phyloP scores from a whole-genome alignment of 805 yeast genomes.

The Saccharomycodes ludwigii region DNA sequence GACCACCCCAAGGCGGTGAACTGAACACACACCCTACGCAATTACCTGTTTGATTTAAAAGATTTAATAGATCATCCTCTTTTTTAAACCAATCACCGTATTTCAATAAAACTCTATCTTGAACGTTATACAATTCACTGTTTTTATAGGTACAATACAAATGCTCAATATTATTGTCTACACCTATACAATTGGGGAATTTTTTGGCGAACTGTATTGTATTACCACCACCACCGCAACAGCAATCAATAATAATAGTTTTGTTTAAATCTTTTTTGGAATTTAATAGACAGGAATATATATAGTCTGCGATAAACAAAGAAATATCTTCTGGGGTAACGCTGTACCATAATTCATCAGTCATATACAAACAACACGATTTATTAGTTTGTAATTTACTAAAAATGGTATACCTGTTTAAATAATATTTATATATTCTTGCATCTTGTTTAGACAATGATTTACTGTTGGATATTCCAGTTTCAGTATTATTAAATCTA shows the following conservation, averaged over 20 bases:
- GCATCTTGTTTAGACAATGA: too few relatives aligned
- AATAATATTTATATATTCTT: too few relatives aligned
- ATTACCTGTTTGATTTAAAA: constrained; percentile 29
- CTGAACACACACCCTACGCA: constrained; percentile 49
- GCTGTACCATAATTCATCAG: constrained; percentile 70
- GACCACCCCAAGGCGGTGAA: constrained; percentile 92
- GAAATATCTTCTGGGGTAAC: constrained; percentile 80
- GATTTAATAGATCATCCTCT: constrained; percentile 10
- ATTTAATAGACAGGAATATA: constrained; percentile 38
- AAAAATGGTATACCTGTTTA: background rate
- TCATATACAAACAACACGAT: constrained; percentile 49
- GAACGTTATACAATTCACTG: constrained; percentile 48
- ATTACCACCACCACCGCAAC: constrained; percentile 87
- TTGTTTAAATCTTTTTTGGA: constrained; percentile 14
- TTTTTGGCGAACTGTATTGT: constrained; percentile 57
- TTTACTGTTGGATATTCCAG: too few relatives aligned
- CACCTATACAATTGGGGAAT: constrained; percentile 46
- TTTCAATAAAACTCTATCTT: constrained; percentile 34
- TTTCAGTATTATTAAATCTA: too few relatives aligned
- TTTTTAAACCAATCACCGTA: constrained; percentile 34
- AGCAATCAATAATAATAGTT: constrained; percentile 45
- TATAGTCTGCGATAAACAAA: constrained; percentile 39
- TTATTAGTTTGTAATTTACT: background rate
- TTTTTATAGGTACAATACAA: constrained; percentile 58
- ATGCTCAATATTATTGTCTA: constrained; percentile 50